phyloP scores from a whole-genome alignment of 148 eudicot genomes.

The Suaeda aralocaspica region DNA sequence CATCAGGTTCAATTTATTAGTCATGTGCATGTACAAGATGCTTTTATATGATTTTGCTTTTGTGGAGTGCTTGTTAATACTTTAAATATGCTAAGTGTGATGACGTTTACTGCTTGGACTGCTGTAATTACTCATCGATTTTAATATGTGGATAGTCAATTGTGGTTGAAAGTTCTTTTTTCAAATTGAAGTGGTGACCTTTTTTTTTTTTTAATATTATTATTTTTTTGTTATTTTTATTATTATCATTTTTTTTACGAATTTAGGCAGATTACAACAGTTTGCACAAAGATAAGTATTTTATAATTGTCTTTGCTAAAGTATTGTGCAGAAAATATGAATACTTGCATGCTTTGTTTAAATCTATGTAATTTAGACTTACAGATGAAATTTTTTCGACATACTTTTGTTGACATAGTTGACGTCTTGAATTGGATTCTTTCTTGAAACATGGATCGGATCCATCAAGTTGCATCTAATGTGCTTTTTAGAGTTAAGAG shows the following conservation, averaged over 20 bases:
- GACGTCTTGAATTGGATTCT: no score
- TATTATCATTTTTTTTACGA: not conserved
- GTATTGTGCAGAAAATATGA: no score
- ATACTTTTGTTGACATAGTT: no score
- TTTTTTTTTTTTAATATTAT: no score
- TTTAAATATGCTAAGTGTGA: not conserved
- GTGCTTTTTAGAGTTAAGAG: not conserved
- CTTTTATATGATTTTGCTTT: slow-evolving; percentile 10
- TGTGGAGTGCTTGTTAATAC: not conserved
- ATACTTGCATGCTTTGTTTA: no score
- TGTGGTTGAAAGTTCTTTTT: not conserved
- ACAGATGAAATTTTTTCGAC: no score
- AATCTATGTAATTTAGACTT: no score
- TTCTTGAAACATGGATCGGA: not conserved
- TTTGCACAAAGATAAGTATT: no score
- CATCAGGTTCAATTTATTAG: slow-evolving; percentile 54
- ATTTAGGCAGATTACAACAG: not conserved
- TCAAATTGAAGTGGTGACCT: not conserved
- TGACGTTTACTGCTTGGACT: not conserved
- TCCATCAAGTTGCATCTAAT: not conserved
- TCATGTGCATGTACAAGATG: not conserved
- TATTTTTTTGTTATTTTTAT: no score
- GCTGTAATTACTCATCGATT: not conserved
- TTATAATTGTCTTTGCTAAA: no score
- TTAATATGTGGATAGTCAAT: not conserved